These are phyloP conservation scores for Acephala macrosclerotiorum DNA, from an alignment of 2,329 filamentous ascomycete species.

Conservation along the genomic window DNA sequence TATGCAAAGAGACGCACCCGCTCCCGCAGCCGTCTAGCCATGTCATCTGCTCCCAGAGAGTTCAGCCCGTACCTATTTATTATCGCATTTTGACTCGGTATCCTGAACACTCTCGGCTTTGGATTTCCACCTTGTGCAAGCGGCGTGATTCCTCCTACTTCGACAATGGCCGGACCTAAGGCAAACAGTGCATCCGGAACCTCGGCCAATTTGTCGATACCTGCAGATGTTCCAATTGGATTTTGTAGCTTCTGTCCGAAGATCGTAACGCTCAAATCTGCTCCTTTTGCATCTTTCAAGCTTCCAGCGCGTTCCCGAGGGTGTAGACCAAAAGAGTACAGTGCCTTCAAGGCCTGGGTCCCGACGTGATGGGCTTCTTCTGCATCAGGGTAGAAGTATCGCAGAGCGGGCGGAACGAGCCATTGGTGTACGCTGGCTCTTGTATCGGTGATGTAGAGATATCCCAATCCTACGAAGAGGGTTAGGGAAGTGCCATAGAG, in stretches of 20 bases:
- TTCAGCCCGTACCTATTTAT: conserved; percentile 98
- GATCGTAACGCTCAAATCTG: conserved; percentile 59
- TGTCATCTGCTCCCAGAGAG: conserved; percentile 85
- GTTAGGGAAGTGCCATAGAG: conserved; percentile 61
- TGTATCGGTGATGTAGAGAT: conserved; percentile 78
- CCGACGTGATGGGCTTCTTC: conserved; percentile 93
- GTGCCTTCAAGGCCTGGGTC: conserved; percentile 71
- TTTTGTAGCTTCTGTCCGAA: conserved; percentile 83
- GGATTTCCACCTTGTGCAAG: conserved; percentile 89
- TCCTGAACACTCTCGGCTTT: conserved; percentile 84
- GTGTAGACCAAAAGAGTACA: conserved; percentile 79
- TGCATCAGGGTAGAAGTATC: conserved; percentile 73
- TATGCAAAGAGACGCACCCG: conserved; percentile 81
- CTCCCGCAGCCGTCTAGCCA: conserved; percentile 80
- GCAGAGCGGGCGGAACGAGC: conserved; percentile 70
- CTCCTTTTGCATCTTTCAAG: conserved; percentile 39
- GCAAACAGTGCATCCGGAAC: conserved; percentile 86
- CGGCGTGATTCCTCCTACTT: conserved; percentile 91
- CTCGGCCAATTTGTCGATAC: conserved; percentile 93
- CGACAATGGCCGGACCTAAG: conserved; percentile 84
- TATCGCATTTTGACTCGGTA: conserved; percentile 83
- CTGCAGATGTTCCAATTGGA: conserved; percentile 93
- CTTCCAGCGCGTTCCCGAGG: conserved; percentile 72
- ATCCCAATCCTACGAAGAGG: conserved; percentile 55
- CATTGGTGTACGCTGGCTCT: conserved; percentile 74